Evolutionary conservation across 805 yeast species (phyloP).

Genomic region (Suhomyces tanzawaensis): DNA sequence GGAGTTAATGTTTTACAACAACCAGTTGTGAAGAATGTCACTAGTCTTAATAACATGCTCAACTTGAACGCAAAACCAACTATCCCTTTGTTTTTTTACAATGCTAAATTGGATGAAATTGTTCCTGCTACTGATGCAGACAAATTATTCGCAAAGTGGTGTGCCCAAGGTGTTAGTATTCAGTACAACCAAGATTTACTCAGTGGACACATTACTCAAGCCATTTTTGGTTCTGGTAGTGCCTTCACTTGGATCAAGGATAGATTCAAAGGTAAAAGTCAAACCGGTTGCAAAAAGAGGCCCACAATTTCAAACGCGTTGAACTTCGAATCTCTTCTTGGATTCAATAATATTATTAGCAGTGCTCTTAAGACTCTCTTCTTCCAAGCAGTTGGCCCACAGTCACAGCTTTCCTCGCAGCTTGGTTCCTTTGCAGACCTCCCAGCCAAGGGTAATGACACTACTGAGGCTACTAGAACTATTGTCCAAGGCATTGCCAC

Average conservation of each 20-base stretch:
- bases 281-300: too few species aligned
- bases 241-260: constrained; percentile 19
- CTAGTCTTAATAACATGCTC: constrained; percentile 1
- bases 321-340: too few species aligned
- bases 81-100: constrained; percentile 12
- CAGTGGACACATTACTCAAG: constrained; percentile 26
- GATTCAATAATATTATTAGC: too few species aligned
- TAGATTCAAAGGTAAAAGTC: constrained; percentile 9
- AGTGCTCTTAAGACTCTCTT: too few species aligned
- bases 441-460: too few species aligned
- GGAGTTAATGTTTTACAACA: background rate
- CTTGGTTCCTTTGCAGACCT: too few species aligned
- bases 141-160: constrained; percentile 25
- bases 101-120: constrained; percentile 10
- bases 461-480: too few species aligned
- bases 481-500: too few species aligned
- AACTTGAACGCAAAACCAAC: constrained; percentile 7
- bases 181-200: constrained; percentile 10
- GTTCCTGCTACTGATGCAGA: constrained; percentile 11
- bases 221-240: constrained; percentile 12
- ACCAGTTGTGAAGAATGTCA: background rate
- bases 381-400: too few species aligned
- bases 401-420: too few species aligned
- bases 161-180: constrained; percentile 10
- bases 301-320: too few species aligned